phyloP scores from a whole-genome alignment of 768 basidiomycete genomes.

The Collybiopsis luxurians region DNA sequence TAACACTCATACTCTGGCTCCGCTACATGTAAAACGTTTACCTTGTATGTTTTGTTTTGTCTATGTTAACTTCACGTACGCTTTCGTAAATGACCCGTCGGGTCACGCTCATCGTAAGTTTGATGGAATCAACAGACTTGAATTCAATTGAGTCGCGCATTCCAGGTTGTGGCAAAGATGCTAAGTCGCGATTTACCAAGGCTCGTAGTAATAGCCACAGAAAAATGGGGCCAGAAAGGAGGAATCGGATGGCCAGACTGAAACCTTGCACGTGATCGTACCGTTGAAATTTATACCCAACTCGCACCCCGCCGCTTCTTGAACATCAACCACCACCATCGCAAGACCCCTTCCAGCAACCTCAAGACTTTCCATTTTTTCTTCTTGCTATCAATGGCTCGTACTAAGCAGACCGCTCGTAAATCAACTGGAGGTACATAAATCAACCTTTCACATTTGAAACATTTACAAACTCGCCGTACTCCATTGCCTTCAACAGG shows the following conservation, averaged over 20 bases:
- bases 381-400: constrained; percentile 47
- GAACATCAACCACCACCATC: constrained; percentile 24
- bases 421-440: constrained; percentile 69
- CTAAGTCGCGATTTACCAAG: too few relatives aligned
- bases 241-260: background rate
- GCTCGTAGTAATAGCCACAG: too few relatives aligned
- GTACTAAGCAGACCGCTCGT: constrained; percentile 75
- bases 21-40: too few relatives aligned
- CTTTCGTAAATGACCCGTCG: too few relatives aligned
- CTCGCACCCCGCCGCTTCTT: constrained; percentile 22
- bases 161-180: background rate
- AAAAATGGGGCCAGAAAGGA: too few relatives aligned
- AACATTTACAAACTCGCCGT: background rate
- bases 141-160: background rate
- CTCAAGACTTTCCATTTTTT: background rate
- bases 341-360: constrained; percentile 10
- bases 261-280: constrained; percentile 1
- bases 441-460: background rate
- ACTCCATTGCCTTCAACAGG: constrained; percentile 27
- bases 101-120: background rate
- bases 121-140: background rate
- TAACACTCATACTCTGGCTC: too few relatives aligned
- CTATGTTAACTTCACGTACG: too few relatives aligned
- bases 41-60: too few relatives aligned
- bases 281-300: constrained; percentile 12